phyloP scores from a whole-genome alignment of 805 yeast species.

The Suhomyces prunicola region DNA sequence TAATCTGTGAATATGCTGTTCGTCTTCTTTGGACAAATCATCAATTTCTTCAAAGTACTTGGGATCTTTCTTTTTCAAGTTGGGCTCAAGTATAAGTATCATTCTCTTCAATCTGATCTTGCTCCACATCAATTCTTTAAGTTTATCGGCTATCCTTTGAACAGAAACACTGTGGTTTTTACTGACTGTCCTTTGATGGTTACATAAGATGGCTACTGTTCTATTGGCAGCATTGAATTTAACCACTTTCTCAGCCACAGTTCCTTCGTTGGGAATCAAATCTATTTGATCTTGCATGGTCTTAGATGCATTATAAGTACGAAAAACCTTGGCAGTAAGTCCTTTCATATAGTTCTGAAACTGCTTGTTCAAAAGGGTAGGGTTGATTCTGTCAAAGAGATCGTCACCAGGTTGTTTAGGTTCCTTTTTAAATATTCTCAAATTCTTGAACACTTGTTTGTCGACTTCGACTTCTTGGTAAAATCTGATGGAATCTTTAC shows the following conservation, averaged over 20 bases:
- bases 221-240: slow-evolving; percentile 92
- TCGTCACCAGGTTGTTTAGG: slow-evolving; percentile 94
- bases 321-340: slow-evolving; percentile 92
- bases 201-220: slow-evolving; percentile 92
- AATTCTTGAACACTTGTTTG: slow-evolving; percentile 84
- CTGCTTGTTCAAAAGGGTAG: slow-evolving; percentile 76
- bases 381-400: slow-evolving; percentile 86
- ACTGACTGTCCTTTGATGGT: slow-evolving; percentile 91
- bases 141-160: slow-evolving; percentile 70
- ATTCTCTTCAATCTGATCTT: slow-evolving; percentile 69
- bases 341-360: slow-evolving; percentile 90
- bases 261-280: slow-evolving; percentile 78
- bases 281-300: slow-evolving; percentile 96
- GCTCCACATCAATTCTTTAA: slow-evolving; percentile 83
- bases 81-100: slow-evolving; percentile 63
- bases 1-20: slow-evolving; percentile 52
- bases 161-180: slow-evolving; percentile 81
- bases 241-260: slow-evolving; percentile 82
- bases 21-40: slow-evolving; percentile 64
- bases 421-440: slow-evolving; percentile 78
- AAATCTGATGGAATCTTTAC: slow-evolving; percentile 91
- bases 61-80: slow-evolving; percentile 47
- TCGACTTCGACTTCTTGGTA: slow-evolving; percentile 93
- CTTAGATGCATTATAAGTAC: slow-evolving; percentile 94
- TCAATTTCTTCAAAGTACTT: slow-evolving; percentile 66